Evolutionary conservation across 495 filamentous ascomycete genomes (phyloP).

Genomic region (Pseudevernia furfuracea): DNA sequence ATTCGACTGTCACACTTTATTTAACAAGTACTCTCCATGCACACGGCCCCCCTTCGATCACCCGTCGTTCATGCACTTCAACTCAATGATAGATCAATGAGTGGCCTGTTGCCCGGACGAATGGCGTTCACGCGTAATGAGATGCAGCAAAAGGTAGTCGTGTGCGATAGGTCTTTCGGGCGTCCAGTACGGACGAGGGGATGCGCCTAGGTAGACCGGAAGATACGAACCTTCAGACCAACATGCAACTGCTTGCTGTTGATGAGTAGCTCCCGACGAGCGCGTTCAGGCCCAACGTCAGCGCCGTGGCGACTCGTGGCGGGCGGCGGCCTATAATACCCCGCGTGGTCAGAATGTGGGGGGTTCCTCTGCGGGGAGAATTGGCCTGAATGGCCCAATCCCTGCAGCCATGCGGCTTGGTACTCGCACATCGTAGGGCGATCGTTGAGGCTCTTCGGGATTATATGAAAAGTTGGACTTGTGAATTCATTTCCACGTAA

Average conservation of each 20-base stretch:
- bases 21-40: background rate
- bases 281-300: background rate
- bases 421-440: too few species aligned
- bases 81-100: background rate
- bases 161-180: background rate
- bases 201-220: background rate
- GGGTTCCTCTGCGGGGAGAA: background rate
- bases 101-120: conserved; percentile 3
- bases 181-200: conserved; percentile 8
- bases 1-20: background rate
- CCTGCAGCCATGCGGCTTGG: too few species aligned
- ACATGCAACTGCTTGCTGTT: background rate
- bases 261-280: background rate
- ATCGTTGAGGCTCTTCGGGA: too few species aligned
- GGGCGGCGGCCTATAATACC: background rate
- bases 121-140: background rate
- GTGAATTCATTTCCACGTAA: too few species aligned
- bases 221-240: background rate
- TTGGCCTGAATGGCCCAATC: background rate
- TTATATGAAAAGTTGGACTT: too few species aligned
- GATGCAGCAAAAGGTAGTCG: background rate
- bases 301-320: too few species aligned
- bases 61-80: conserved; percentile 9
- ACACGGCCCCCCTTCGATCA: background rate
- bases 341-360: background rate